Percentiles rank a stretch among this genome's conserved stretches.
phyloP scores from a whole-genome alignment of 2,329 filamentous ascomycete genomes.

The Xylariaceae sp. region DNA sequence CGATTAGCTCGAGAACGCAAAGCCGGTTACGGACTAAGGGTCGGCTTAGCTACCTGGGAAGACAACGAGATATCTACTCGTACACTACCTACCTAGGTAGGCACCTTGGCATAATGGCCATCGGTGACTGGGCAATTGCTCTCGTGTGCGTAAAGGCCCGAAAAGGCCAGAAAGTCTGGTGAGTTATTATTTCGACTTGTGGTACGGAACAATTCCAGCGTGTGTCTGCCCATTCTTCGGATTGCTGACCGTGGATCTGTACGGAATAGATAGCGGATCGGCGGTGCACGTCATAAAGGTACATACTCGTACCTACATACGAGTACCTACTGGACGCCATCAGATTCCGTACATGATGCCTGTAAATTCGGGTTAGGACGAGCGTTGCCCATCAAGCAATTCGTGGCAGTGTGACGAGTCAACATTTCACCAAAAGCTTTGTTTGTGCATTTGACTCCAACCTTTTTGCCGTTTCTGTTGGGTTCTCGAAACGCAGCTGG shows the following conservation, averaged over 20 bases:
- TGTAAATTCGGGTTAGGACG: too few species aligned
- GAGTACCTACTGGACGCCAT: too few species aligned
- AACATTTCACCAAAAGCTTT: too few species aligned
- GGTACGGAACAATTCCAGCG: neutral
- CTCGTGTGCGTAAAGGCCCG: neutral
- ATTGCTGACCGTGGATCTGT: neutral
- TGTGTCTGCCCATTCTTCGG: neutral
- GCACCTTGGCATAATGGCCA: neutral
- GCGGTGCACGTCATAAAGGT: too few species aligned
- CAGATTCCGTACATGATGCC: too few species aligned
- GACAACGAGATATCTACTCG: neutral
- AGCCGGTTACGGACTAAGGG: neutral
- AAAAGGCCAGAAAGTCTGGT: neutral
- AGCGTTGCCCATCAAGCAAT: too few species aligned
- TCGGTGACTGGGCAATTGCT: neutral
- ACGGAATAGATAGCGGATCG: too few species aligned
- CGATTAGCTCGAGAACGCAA: neutral
- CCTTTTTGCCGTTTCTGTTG: too few species aligned
- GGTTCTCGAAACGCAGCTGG: too few species aligned
- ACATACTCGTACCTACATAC: too few species aligned
- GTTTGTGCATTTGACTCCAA: too few species aligned
- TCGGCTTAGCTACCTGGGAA: neutral
- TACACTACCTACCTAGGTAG: neutral
- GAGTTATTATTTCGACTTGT: neutral
- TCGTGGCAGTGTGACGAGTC: too few species aligned